Base-by-base conservation (phyloP, 164 flowering plant genomes). In the Chimonanthus praecox region DNA sequence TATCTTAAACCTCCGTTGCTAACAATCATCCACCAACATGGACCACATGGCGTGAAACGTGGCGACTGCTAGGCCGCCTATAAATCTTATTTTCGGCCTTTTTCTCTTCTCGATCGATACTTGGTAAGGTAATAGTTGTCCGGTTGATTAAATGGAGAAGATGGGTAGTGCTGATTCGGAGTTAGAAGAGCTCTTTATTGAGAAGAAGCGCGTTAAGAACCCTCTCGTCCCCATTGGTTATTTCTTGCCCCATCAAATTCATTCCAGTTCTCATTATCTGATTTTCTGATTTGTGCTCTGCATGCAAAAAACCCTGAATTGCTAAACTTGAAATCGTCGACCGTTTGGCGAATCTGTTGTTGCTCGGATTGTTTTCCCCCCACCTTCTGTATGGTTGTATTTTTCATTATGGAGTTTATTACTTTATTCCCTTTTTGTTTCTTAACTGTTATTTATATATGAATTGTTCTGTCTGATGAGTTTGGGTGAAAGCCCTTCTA, bases 151-250 rank as follows among this genome's bases (percentile, higher is more conserved):
- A 10, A 71, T 64, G 68, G 76, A 73, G 76, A 76, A 74, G 62
- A 79, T 78, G 76, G 76, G 78, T 7, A 77, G 79, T 58, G 4
- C 80, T 8, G 60, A 54, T 8, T n/a, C 60, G 16, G 78, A 80
- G n/a, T 49, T 78, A 6, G 79, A 80, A 33, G 78, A 72, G 1
- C 33, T 76, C 45, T 78, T 82, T 47, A 47, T 64, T 13, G 68
- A 71, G 72, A 82, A 82, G 76, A 82, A 80, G 76, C 79, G 76
- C n/a, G 72, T 78, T 13, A 80, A 70, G 67, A 82, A 82, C 69
- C 85, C 83, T 44, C 33, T 80, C 64, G 83, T 82, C 64, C 85
- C 83, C 0, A 49, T 80, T 4, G 85, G 85, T 80, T 75, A 45
- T 54, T 4, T 54, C 60, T 10, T 54, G 4, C 60, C 16, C 9